Conservation (phyloP, 2,329 filamentous ascomycete species). For the Dendryphion nanum region DNA sequence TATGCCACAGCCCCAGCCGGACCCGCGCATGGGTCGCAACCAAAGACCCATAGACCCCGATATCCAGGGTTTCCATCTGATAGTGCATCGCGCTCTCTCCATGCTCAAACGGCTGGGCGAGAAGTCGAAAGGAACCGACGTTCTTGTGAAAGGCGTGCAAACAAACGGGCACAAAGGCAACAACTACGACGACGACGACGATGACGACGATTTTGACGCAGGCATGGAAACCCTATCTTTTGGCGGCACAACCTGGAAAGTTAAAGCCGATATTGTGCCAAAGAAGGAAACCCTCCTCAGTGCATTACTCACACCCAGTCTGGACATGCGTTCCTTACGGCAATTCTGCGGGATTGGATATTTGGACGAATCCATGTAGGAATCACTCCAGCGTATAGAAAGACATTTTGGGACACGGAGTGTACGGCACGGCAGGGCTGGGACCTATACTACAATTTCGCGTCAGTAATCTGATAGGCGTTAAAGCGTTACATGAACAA, state of each 20-base stretch:
- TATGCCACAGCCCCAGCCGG: conserved; percentile 24
- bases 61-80: conserved; percentile 37
- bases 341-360: conserved; percentile 41
- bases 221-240: conserved; percentile 34
- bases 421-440: too few species aligned
- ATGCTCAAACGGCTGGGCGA: conserved; percentile 49
- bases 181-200: conserved; percentile 12
- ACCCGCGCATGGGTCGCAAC: conserved; percentile 19
- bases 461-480: too few species aligned
- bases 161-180: conserved; percentile 23
- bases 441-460: too few species aligned
- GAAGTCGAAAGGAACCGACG: conserved; percentile 39
- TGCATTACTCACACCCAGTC: conserved; percentile 44
- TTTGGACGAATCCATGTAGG: conserved; percentile 32
- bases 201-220: conserved; percentile 26
- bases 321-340: conserved; percentile 45
- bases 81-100: conserved; percentile 46
- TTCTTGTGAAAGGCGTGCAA: conserved; percentile 26
- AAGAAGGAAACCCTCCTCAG: conserved; percentile 47
- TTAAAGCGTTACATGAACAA: too few species aligned
- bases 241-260: conserved; percentile 32
- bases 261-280: conserved; percentile 44
- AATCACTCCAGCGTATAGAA: too few species aligned
- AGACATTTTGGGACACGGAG: too few species aligned
- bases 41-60: conserved; percentile 34